Percentiles rank a stretch among this genome's conserved stretches.
Evolutionary conservation across 257 asterid species (phyloP).

Genomic region (Leptodermis oblonga): DNA sequence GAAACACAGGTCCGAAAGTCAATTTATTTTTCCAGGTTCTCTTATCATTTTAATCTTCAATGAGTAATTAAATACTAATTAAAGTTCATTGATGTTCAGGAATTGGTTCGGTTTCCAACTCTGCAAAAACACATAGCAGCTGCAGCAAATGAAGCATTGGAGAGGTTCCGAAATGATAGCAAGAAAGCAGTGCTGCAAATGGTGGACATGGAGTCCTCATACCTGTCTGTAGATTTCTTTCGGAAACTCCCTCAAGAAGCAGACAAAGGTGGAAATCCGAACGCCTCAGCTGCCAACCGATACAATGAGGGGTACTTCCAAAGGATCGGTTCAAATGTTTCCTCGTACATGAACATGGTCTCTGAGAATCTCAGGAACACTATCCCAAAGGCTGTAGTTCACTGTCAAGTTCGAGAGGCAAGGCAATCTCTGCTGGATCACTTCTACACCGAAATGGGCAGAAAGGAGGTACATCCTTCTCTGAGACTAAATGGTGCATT

Average conservation of each 20-base stretch:
- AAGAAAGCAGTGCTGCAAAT: constrained; percentile 35
- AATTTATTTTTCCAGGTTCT: neutral
- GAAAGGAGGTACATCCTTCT: constrained; percentile 28
- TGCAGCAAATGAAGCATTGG: constrained; percentile 38
- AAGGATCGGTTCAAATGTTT: constrained; percentile 37
- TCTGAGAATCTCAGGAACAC: constrained; percentile 30
- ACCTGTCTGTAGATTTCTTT: constrained; percentile 41
- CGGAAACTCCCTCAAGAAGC: constrained; percentile 39
- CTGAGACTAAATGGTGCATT: neutral
- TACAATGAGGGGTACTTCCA: constrained; percentile 34
- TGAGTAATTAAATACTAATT: neutral
- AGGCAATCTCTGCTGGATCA: constrained; percentile 34
- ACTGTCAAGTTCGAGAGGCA: constrained; percentile 45
- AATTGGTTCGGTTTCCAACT: constrained; percentile 35
- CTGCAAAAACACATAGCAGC: constrained; percentile 33
- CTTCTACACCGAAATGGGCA: constrained; percentile 37
- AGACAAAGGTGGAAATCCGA: constrained; percentile 35
- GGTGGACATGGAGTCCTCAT: constrained; percentile 47
- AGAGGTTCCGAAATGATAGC: constrained; percentile 33
- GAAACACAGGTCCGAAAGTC: constrained; percentile 35
- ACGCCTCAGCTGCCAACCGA: constrained; percentile 28
- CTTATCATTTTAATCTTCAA: neutral
- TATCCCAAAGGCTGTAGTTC: constrained; percentile 43
- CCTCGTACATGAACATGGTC: constrained; percentile 35
- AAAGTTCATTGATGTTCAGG: constrained; percentile 21